Evolutionary conservation across 371 early-diverging fungal species (phyloP).

Genomic region (Apophysomyces elegans): DNA sequence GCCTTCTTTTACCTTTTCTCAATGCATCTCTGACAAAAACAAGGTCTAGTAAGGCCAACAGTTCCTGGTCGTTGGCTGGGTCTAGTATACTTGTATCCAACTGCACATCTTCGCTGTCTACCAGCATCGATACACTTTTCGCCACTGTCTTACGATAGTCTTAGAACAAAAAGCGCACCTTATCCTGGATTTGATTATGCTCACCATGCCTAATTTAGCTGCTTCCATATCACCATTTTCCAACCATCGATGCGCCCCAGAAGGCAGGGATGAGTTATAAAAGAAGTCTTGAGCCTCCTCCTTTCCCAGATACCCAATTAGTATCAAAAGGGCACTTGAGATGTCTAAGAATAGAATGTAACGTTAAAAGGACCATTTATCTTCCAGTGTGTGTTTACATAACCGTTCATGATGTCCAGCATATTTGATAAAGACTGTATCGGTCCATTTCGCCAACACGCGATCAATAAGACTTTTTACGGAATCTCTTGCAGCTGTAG

Average conservation of each 20-base stretch:
- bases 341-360: conserved; percentile 27
- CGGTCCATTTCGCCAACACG: conserved; percentile 37
- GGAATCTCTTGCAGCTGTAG: background rate
- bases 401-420: conserved; percentile 26
- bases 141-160: conserved; percentile 29
- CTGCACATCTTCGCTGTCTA: conserved; percentile 27
- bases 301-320: conserved; percentile 28
- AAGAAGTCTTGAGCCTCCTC: conserved; percentile 14
- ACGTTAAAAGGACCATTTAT: background rate
- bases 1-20: conserved; percentile 1
- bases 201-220: conserved; percentile 43
- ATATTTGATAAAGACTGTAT: conserved; percentile 42
- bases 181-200: background rate
- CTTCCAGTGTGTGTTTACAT: conserved; percentile 23
- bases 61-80: conserved; percentile 12
- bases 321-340: conserved; percentile 25
- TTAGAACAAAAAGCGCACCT: background rate
- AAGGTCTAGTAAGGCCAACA: conserved; percentile 26
- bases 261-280: conserved; percentile 18
- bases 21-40: conserved; percentile 23
- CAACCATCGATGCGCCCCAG: conserved; percentile 31
- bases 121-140: conserved; percentile 31
- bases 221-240: conserved; percentile 27
- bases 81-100: conserved; percentile 39
- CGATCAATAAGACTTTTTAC: conserved; percentile 3